Base-by-base conservation (phyloP, 352 stramenopile genomes). In the Plasmopara viticola region DNA sequence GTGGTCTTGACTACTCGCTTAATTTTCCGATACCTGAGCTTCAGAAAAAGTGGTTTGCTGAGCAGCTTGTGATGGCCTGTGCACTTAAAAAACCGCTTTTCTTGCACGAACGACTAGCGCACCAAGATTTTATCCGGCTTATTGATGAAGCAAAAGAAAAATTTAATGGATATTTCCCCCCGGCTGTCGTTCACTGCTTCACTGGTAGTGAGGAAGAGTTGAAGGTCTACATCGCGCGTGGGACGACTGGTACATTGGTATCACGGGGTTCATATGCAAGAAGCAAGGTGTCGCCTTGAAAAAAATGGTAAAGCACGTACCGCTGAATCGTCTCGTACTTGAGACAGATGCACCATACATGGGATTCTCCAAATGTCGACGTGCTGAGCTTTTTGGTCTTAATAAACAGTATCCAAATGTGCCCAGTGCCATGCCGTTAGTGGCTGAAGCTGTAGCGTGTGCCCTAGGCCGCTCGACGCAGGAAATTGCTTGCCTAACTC, bases 331-430 rank as follows among this genome's bases (percentile, higher is more conserved):
- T 33, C 72, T 97, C 6, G 76, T 97, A 40, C 70, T 97, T 41
- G 90, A 97, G 69, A 97, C 90, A 6, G 88, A 97, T 63, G 86
- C 88, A 44, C 90, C 90, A 25, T 97, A 95, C 62, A 96, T 97
- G 88, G 76, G 78, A 10, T 89, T 90, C 30, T 75, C 86, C 0
- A 77, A 78, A 31, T 90, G 79, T 40, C 72, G 79, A 20, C 43
- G 49, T 29, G 54, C 54, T 28, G 76, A 87, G 43, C 1, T 30
- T 0, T 60, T 31, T 20, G 53, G 77, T 28, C 15, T 9, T 4
- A 90, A 90, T 50, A 76, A 81, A 53, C 77, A 90, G 67, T 88
- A 79, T 50, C 82, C 82, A 25, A 93, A 93, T 38, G 82, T 91
- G 12, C 78, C 80, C 5, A 89, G 67, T 35, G 74, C 76, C 4